phyloP scores from a whole-genome alignment of 768 basidiomycete species.

The Collybia sp. region DNA sequence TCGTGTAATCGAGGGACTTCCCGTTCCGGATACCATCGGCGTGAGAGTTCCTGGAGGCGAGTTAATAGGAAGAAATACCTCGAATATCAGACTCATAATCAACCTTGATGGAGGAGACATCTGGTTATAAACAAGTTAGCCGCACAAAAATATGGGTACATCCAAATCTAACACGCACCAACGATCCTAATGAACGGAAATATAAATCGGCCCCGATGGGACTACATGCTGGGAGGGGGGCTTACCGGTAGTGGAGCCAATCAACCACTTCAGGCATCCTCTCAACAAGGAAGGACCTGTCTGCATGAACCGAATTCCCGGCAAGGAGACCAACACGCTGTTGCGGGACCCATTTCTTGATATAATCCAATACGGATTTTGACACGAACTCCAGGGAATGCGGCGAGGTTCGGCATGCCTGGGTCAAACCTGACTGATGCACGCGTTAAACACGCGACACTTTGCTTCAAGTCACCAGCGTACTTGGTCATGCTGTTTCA shows the following conservation, averaged over 20 bases:
- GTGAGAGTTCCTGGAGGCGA: conserved; percentile 54
- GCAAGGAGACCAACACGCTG: conserved; percentile 65
- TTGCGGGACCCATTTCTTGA: conserved; percentile 81
- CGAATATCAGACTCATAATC: background rate
- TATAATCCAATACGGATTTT: conserved; percentile 62
- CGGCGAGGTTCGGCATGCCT: conserved; percentile 71
- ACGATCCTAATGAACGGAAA: conserved; percentile 46
- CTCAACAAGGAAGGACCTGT: conserved; percentile 64
- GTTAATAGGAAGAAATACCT: background rate
- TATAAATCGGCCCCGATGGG: conserved; percentile 1
- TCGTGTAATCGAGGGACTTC: conserved; percentile 28
- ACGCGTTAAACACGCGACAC: background rate
- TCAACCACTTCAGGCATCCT: conserved; percentile 81
- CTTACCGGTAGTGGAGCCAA: conserved; percentile 77
- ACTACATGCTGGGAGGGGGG: background rate
- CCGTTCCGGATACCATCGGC: conserved; percentile 62
- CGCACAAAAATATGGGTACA: conserved; percentile 1
- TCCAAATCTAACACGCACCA: conserved; percentile 38
- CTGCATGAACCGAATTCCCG: conserved; percentile 84
- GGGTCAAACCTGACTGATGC: conserved; percentile 73
- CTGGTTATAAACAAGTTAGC: conserved; percentile 27
- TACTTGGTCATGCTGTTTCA: conserved; percentile 72
- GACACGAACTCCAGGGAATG: conserved; percentile 58
- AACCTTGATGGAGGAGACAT: conserved; percentile 81
- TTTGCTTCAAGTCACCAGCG: conserved; percentile 11